A percentile compares a stretch with the other conserved stretches of the same genome.
Evolutionary conservation across 257 asterid species (phyloP).

Genomic region (Verbascum thapsus): DNA sequence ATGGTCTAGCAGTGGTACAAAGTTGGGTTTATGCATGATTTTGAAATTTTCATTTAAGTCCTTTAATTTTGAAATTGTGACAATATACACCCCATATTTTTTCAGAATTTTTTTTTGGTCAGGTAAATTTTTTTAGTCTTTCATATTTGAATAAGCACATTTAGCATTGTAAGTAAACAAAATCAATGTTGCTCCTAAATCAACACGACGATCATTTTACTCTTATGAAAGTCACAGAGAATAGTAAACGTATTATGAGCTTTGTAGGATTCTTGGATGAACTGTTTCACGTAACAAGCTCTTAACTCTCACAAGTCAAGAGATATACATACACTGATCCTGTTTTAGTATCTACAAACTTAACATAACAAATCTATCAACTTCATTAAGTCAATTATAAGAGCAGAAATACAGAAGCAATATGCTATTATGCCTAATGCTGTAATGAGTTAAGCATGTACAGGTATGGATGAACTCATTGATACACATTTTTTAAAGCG

Average conservation of each 20-base stretch:
- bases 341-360: conserved; percentile 26
- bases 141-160: no score
- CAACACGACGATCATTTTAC: no score
- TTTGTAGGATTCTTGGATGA: no score
- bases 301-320: conserved; percentile 10
- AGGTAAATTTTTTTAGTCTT: no score
- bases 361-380: conserved; percentile 26
- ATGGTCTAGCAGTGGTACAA: neutral
- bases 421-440: neutral
- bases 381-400: conserved; percentile 25
- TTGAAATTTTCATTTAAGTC: no score
- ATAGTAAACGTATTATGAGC: no score
- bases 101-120: no score
- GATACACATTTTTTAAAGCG: conserved; percentile 81
- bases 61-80: no score
- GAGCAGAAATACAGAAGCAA: conserved; percentile 13
- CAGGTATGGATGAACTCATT: conserved; percentile 61
- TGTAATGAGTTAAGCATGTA: conserved; percentile 68
- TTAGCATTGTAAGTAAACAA: no score
- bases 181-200: no score
- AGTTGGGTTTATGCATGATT: neutral
- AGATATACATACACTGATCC: conserved; percentile 22
- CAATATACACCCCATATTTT: no score
- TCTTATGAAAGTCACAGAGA: no score
- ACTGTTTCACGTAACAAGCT: conserved; percentile 23